A percentile compares a stretch with the other conserved stretches of the same genome.
phyloP scores from a whole-genome alignment of 495 filamentous ascomycete species.

The Podospora anserina region DNA sequence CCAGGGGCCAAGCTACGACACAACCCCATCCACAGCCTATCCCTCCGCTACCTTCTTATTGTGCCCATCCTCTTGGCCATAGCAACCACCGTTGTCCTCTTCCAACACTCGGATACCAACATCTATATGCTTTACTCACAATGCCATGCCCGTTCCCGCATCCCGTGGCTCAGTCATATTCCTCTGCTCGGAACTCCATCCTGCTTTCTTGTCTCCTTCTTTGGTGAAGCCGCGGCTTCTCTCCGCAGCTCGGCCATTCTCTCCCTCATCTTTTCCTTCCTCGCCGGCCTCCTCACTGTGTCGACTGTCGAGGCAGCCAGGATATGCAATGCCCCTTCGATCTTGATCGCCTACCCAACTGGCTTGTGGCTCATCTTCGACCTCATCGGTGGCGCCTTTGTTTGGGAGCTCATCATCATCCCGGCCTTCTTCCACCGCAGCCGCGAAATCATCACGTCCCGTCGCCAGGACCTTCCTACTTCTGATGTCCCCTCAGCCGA shows the following conservation, averaged over 20 bases:
- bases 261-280: constrained; percentile 30
- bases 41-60: constrained; percentile 32
- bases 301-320: constrained; percentile 39
- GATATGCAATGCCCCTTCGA: constrained; percentile 33
- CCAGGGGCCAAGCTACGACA: constrained; percentile 19
- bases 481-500: constrained; percentile 18
- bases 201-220: constrained; percentile 42
- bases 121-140: constrained; percentile 41
- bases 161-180: constrained; percentile 33
- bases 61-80: constrained; percentile 33
- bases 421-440: constrained; percentile 41
- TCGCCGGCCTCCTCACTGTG: constrained; percentile 37
- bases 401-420: constrained; percentile 43
- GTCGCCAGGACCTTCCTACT: constrained; percentile 11
- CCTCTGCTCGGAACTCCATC: constrained; percentile 36
- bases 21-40: constrained; percentile 25
- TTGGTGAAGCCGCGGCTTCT: constrained; percentile 31
- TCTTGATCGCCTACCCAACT: constrained; percentile 37
- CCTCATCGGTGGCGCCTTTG: constrained; percentile 39
- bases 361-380: constrained; percentile 40
- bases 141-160: constrained; percentile 39
- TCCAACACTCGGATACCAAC: constrained; percentile 37
- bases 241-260: constrained; percentile 28
- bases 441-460: constrained; percentile 26
- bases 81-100: constrained; percentile 29